These are phyloP conservation scores for Amanita phalloides DNA, from an alignment of 768 basidiomycete species.

Conservation along the genomic window DNA sequence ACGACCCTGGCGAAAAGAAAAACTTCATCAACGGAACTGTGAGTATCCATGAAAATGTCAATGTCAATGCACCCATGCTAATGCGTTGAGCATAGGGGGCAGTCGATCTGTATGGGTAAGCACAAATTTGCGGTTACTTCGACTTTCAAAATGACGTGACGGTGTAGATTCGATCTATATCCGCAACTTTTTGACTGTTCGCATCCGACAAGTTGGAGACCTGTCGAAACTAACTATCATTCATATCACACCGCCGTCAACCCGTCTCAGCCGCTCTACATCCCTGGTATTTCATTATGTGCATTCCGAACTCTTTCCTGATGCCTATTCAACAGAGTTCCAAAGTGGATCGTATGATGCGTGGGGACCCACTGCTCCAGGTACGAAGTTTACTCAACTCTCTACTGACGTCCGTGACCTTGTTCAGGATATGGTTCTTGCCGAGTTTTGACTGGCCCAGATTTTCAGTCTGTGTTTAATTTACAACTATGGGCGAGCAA, in stretches of 20 bases:
- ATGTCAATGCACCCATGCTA: background rate
- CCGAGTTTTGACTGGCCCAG: conserved; percentile 52
- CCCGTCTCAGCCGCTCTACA: conserved; percentile 54
- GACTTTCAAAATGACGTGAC: background rate
- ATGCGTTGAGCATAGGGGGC: conserved; percentile 34
- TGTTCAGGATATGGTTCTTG: conserved; percentile 51
- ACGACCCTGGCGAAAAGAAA: conserved; percentile 45
- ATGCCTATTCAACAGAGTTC: conserved; percentile 26
- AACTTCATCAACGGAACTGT: conserved; percentile 70
- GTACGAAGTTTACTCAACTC: conserved; percentile 15
- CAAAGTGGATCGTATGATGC: conserved; percentile 76
- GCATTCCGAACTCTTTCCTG: background rate
- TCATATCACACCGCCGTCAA: conserved; percentile 44
- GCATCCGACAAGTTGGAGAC: conserved; percentile 53
- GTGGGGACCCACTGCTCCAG: conserved; percentile 69
- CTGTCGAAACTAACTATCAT: conserved; percentile 54
- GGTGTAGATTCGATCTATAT: conserved; percentile 49
- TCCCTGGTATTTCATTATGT: conserved; percentile 39
- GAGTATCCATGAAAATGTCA: conserved; percentile 9
- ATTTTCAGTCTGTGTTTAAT: conserved; percentile 76
- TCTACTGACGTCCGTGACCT: background rate
- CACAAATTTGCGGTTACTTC: background rate
- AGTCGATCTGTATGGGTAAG: conserved; percentile 67
- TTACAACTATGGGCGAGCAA: conserved; percentile 71
- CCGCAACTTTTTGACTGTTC: conserved; percentile 79